Evolutionary conservation across 2,329 filamentous ascomycete genomes (phyloP).

Genomic region (Aspergillus caelatus): DNA sequence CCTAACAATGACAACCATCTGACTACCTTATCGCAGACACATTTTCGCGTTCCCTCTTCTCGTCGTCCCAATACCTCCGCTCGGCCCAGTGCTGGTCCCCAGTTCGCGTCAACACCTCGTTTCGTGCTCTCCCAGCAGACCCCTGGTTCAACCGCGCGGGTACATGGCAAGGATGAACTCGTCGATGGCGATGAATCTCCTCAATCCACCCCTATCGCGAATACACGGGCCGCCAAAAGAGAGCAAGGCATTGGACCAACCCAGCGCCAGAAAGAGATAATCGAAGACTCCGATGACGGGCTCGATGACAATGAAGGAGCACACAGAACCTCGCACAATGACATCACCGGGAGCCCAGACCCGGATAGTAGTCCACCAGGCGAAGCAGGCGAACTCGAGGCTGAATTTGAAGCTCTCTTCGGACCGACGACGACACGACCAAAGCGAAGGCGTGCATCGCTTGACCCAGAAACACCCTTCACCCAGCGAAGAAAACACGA

Average conservation of each 20-base stretch:
- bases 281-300: conserved; percentile 31
- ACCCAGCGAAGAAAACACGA: conserved; percentile 9
- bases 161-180: conserved; percentile 18
- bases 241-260: background rate
- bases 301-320: conserved; percentile 3
- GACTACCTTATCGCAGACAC: conserved; percentile 21
- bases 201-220: conserved; percentile 16
- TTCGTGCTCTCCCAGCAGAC: conserved; percentile 33
- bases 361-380: conserved; percentile 18
- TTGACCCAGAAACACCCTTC: conserved; percentile 9
- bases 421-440: conserved; percentile 25
- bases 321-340: background rate
- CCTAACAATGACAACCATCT: background rate
- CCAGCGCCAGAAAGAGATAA: conserved; percentile 19
- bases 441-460: conserved; percentile 38
- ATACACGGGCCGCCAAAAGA: conserved; percentile 2
- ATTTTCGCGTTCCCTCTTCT: conserved; percentile 28
- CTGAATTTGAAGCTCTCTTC: conserved; percentile 36
- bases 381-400: conserved; percentile 18
- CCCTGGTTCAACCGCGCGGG: conserved; percentile 8
- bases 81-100: conserved; percentile 29
- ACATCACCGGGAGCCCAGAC: background rate
- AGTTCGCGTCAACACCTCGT: conserved; percentile 38
- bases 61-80: conserved; percentile 19
- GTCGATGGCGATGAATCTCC: conserved; percentile 24